phyloP scores from a whole-genome alignment of 148 eudicot species.

The Gaultheria prostrata region DNA sequence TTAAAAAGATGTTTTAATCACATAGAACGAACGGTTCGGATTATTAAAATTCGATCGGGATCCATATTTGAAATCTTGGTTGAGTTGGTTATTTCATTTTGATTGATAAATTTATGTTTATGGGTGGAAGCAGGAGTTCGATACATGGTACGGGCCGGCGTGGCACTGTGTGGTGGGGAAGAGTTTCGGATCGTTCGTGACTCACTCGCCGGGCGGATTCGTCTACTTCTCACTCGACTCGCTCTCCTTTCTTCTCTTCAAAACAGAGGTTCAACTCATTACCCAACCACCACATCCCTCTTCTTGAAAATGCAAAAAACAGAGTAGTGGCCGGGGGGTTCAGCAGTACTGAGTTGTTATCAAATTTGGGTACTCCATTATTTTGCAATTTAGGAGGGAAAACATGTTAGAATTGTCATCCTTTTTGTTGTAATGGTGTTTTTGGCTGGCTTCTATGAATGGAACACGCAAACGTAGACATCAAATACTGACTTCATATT shows the following conservation, averaged over 20 bases:
- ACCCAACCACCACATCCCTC: background rate
- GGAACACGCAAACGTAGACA: background rate
- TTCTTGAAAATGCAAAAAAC: background rate
- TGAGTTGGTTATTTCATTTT: background rate
- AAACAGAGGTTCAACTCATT: slow-evolving; percentile 38
- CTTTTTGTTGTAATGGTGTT: background rate
- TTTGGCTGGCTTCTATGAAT: background rate
- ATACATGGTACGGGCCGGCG: slow-evolving; percentile 36
- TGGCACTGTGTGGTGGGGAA: slow-evolving; percentile 53
- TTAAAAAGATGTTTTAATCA: no score
- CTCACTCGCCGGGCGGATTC: slow-evolving; percentile 48
- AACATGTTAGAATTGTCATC: background rate
- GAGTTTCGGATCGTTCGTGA: slow-evolving; percentile 53
- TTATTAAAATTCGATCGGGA: no score
- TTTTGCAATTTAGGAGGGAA: background rate
- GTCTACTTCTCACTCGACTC: slow-evolving; percentile 39
- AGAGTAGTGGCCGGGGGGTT: no score
- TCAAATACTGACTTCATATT: background rate
- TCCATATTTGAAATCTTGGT: background rate
- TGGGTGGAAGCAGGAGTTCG: slow-evolving; percentile 33
- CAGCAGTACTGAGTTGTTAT: no score
- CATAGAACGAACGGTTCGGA: no score
- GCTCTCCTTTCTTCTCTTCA: slow-evolving; percentile 41
- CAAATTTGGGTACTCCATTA: background rate
- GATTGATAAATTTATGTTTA: background rate